Evolutionary conservation across 768 basidiomycete genomes (phyloP), one percentile per base, ranked within the genome.

Genomic region (Pleurotus citrinopileatus): DNA sequence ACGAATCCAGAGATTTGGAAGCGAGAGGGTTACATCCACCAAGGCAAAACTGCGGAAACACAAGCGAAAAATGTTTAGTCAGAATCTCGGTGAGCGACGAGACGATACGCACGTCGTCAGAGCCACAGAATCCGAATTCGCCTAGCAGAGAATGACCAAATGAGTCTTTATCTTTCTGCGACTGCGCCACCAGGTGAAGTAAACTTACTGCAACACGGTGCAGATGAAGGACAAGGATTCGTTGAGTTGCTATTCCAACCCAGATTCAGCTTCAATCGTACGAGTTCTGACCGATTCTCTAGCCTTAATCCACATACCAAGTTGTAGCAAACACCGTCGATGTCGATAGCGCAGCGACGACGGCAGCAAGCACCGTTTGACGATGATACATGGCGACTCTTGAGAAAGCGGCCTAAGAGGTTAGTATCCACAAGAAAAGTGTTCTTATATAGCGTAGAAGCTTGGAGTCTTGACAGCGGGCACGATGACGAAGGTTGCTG

Each of bases 1-100:
- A 94, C 0, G 91, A 90, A 55, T 70, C 69, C 34, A 87, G 68
- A 2, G 78, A 65, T 61, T 83, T 61, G 4, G 91, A 94, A 38
- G 74, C 69, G 26, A 91, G 74, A 17, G 92, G 90, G 62, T 94
- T 83, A 72, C 92, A 94, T n/a, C 92, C 92, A 43, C 89, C 89
- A 28, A 91, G 73, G 64, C 91, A 93, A 66, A 84, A 93, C 84
- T 90, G 60, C 26, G 34, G 17, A 23, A 26, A 44, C n/a, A n/a
- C n/a, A n/a, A n/a, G n/a, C n/a, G n/a, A 22, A 26, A 5, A n/a
- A 17, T 54, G 34, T 19, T 42, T 9, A 50, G n/a, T n/a, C n/a
- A n/a, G 44, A 23, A 22, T 26, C 32, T 34, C 1, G n/a, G 32
- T 10, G n/a, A 34, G n/a, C n/a, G 2, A 34, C 32, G 32, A 34